Evolutionary conservation across 805 yeast species (phyloP), one percentile per base, ranked within the genome.

Genomic region (Metschnikowia continentalis): DNA sequence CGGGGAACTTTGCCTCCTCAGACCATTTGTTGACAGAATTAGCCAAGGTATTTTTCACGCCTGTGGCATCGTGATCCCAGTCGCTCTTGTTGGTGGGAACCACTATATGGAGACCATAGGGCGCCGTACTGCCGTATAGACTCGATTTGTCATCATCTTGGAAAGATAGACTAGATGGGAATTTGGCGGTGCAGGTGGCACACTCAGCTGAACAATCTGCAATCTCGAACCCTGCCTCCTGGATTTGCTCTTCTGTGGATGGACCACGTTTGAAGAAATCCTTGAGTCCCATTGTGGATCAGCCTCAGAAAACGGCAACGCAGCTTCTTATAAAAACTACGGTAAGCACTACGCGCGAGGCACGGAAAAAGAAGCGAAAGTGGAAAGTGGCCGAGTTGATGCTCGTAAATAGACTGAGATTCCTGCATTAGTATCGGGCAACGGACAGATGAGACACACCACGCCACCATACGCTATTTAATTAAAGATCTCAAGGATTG

Each of bases 11-110:
- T 22, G 53, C 57, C n/a, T 58, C 51, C 2, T 52, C 46, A 11
- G 62, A 44, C 76, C 76, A 80, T n/a, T 61, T 51, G 19, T 67
- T 64, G 8, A 82, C 69, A 10, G 67, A 70, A 35, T 74, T 56
- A 36, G 82, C 78, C 35, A 86, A 70, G 0, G 83, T 72, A 3
- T 72, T 68, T 22, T 61, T 47, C 13, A 48, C 61, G 32, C 76
- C 79, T 8, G 75, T 73, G 2, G 96, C 88, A 61, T 87, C 87
- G 54, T 81, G 92, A 14, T 69, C 72, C 99, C 99, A 92, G 67
- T 92, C 96, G 0, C 79, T 64, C 57, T 83, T 83, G 10, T 94
- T 95, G 0, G 97, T 90, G 2, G 96, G 86, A 0, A 91, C 83
- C 33, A 92, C 69, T 20, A 90, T 71, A 58, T 91, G 97, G 22